Conservation (phyloP, 2,329 filamentous ascomycete genomes). For the Stachybotrys chlorohalonatus region DNA sequence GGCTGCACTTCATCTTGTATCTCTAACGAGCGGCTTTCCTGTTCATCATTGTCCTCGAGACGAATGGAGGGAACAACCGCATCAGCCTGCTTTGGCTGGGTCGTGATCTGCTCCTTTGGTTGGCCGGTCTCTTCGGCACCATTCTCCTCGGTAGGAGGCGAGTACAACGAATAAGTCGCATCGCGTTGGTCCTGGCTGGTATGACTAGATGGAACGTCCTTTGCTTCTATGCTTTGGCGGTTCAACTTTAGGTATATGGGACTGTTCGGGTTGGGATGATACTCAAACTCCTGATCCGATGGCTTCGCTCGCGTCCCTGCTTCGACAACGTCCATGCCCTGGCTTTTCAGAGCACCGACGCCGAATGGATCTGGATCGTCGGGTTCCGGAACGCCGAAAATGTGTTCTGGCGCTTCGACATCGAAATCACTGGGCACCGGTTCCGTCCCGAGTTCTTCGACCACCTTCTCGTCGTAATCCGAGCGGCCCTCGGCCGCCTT, state of each 20-base stretch:
- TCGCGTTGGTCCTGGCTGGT: no score
- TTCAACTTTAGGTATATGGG: conserved; percentile 23
- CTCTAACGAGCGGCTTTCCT: no score
- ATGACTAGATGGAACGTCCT: no score
- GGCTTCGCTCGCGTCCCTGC: conserved; percentile 23
- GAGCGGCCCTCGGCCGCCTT: conserved; percentile 22
- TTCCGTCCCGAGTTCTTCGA: conserved; percentile 23
- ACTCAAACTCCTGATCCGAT: conserved; percentile 25
- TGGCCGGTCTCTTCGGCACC: no score
- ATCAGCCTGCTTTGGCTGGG: no score
- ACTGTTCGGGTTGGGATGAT: conserved; percentile 23
- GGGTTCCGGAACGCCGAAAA: conserved; percentile 27
- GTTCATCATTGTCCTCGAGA: no score
- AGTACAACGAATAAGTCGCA: no score
- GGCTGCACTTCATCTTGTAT: no score
- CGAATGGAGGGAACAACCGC: no score
- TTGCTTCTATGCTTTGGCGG: neutral
- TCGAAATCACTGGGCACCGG: conserved; percentile 25
- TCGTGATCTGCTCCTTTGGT: no score
- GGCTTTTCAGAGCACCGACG: conserved; percentile 23
- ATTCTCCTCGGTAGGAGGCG: no score
- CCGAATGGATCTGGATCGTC: conserved; percentile 29
- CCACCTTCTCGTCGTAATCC: conserved; percentile 20
- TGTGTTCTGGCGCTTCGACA: conserved; percentile 17
- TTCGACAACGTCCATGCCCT: conserved; percentile 26